These are phyloP conservation scores for Carallia brachiata DNA, from an alignment of 345 rosid species.

Conservation along the genomic window DNA sequence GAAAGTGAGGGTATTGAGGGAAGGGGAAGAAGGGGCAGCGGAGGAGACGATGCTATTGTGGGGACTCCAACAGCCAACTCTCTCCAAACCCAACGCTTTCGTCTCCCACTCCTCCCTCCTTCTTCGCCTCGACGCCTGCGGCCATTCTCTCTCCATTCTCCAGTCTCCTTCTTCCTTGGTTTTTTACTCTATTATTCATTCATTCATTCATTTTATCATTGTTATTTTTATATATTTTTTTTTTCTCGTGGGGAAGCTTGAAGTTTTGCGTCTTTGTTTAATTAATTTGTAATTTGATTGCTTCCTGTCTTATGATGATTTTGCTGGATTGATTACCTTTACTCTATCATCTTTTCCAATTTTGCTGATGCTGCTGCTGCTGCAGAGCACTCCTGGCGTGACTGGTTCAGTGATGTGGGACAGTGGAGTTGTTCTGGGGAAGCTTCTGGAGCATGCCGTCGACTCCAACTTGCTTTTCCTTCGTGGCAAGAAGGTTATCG, in stretches of 20 bases:
- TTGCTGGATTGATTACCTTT: background rate
- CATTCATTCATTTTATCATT: background rate
- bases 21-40: constrained; percentile 53
- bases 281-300: no score
- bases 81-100: constrained; percentile 64
- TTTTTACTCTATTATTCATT: background rate
- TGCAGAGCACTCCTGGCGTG: constrained; percentile 73
- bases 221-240: background rate
- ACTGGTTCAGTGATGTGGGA: constrained; percentile 97
- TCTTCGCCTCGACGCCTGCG: constrained; percentile 80
- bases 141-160: constrained; percentile 69
- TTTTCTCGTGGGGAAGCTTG: no score
- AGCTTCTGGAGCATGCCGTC: constrained; percentile 89
- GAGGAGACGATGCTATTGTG: constrained; percentile 85
- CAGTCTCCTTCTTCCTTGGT: constrained; percentile 96
- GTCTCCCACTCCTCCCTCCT: constrained; percentile 80
- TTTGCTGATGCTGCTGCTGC: background rate
- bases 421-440: constrained; percentile 80
- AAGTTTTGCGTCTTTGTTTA: no score
- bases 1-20: constrained; percentile 42
- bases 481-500: constrained; percentile 70
- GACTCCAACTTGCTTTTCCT: constrained; percentile 64
- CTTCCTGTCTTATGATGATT: no score
- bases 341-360: background rate
- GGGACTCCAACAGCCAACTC: constrained; percentile 88